A percentile compares a stretch with the other conserved stretches of the same genome.
These are phyloP conservation scores for Ogataea saltuana DNA, from an alignment of 805 yeast species.

Conservation along the genomic window DNA sequence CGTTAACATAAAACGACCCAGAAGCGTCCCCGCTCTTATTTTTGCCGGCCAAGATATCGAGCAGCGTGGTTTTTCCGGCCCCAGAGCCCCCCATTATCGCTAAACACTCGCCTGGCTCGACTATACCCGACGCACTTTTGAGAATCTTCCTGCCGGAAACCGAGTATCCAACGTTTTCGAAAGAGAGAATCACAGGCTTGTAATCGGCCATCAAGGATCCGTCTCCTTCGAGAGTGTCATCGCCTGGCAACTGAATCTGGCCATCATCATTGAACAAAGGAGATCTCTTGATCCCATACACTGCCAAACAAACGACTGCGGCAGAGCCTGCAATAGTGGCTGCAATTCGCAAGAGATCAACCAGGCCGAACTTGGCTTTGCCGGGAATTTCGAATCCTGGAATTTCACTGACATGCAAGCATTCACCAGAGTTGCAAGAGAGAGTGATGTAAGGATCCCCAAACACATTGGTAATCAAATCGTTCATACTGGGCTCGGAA, in stretches of 20 bases:
- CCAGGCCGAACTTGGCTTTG: slow-evolving; percentile 43
- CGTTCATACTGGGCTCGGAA: slow-evolving; percentile 96
- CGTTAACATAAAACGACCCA: slow-evolving; percentile 79
- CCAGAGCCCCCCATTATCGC: slow-evolving; percentile 99
- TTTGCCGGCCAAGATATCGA: slow-evolving; percentile 90
- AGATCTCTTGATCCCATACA: slow-evolving; percentile 55
- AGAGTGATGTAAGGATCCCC: slow-evolving; percentile 92
- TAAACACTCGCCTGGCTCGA: slow-evolving; percentile 81
- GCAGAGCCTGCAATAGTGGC: slow-evolving; percentile 45
- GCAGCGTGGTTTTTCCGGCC: slow-evolving; percentile 93
- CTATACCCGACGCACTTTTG: slow-evolving; percentile 68
- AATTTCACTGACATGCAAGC: slow-evolving; percentile 86
- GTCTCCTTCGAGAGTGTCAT: slow-evolving; percentile 38
- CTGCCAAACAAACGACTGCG: slow-evolving; percentile 42
- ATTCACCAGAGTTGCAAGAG: slow-evolving; percentile 83
- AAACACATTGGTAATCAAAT: slow-evolving; percentile 82
- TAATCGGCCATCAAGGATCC: slow-evolving; percentile 47
- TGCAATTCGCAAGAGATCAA: slow-evolving; percentile 48
- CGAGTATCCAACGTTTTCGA: slow-evolving; percentile 67
- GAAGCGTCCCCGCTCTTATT: slow-evolving; percentile 69
- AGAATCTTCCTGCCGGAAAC: slow-evolving; percentile 58
- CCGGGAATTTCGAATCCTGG: slow-evolving; percentile 85
- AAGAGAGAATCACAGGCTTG: slow-evolving; percentile 71
- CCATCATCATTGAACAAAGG: slow-evolving; percentile 52
- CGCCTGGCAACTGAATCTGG: slow-evolving; percentile 27